A percentile compares a stretch with the other conserved stretches of the same genome.
Evolutionary conservation across 495 filamentous ascomycete genomes (phyloP).

Genomic region (Rhizodiscina lignyota): DNA sequence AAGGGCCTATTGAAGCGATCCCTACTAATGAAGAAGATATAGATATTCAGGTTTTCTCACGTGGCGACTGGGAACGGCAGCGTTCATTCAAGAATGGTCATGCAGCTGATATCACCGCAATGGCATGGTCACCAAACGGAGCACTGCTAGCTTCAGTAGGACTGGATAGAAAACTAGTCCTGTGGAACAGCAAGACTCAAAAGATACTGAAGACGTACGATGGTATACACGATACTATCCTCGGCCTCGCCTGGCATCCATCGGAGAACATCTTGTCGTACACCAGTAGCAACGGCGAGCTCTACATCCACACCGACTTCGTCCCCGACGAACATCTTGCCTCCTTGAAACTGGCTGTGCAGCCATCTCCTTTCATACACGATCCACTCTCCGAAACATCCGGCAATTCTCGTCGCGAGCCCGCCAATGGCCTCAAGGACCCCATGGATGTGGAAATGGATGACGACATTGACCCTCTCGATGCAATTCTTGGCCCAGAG

Average conservation of each 20-base stretch:
- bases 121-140: conserved; percentile 90
- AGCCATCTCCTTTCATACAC: conserved; percentile 74
- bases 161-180: conserved; percentile 61
- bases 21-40: background rate
- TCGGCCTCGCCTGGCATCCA: conserved; percentile 83
- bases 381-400: conserved; percentile 59
- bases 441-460: too few species aligned
- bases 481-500: conserved; percentile 39
- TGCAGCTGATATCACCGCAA: conserved; percentile 67
- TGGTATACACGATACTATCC: conserved; percentile 42
- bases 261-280: conserved; percentile 75
- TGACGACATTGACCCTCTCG: conserved; percentile 47
- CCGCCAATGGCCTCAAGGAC: conserved; percentile 39
- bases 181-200: conserved; percentile 86
- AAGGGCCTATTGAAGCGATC: background rate
- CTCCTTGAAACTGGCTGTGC: conserved; percentile 40
- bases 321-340: conserved; percentile 47
- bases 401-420: conserved; percentile 39
- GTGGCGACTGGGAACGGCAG: conserved; percentile 74
- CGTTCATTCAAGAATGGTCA: conserved; percentile 62
- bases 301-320: conserved; percentile 74
- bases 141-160: conserved; percentile 69
- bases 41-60: conserved; percentile 75
- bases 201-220: conserved; percentile 40
- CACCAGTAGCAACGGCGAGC: conserved; percentile 75